Base-by-base conservation (phyloP, 2,329 filamentous ascomycete species). In the Graphilbum fragrans region DNA sequence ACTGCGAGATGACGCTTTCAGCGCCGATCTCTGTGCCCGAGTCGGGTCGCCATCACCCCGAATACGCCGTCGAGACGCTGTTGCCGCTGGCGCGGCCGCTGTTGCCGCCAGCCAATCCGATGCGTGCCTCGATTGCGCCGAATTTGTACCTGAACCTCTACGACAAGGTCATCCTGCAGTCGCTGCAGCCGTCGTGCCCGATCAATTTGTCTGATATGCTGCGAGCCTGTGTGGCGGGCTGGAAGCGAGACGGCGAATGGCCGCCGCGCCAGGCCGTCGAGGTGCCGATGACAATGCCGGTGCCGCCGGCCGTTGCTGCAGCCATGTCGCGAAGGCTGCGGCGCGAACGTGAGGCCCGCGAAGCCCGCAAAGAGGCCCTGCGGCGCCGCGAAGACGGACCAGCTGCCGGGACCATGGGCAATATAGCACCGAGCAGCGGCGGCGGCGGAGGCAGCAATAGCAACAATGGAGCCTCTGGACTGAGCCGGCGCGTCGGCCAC, bases 211-310 rank as follows among this genome's bases (percentile, higher is more conserved):
- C 72, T 23, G 86, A 94, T 52, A 80, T 95, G 64, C 77, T 85
- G 19, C 73, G 77, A 10, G 77, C 85, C 12, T 83, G 90, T 49
- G 87, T 96, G 1, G 72, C 82, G 22, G 90, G 90, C 35, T 95
- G 90, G 90, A 94, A 93, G 59, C 73, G 85, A 33, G 86, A 92
- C 52, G 88, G 87, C 16, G 86, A 94, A 59, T 96, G 90, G 90
- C 88, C 90, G 5, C 86, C 84, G 1, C 76, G 36, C 14, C 19
- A 20, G 35, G 19, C 36, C 18, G 21, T 42, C 23, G 33, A 39
- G 5, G 11, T 37, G 33, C 23, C 41, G 38, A 16, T 37, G 34
- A 6, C 29, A 7, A 9, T 17, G 29, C n/a, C 35, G 23, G 10
- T 29, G 16, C 9, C 42, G 6, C 14, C 39, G 1, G 22, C 31